Evolutionary conservation across 1,139 yeast species (phyloP).

Genomic region (Candida sp.): DNA sequence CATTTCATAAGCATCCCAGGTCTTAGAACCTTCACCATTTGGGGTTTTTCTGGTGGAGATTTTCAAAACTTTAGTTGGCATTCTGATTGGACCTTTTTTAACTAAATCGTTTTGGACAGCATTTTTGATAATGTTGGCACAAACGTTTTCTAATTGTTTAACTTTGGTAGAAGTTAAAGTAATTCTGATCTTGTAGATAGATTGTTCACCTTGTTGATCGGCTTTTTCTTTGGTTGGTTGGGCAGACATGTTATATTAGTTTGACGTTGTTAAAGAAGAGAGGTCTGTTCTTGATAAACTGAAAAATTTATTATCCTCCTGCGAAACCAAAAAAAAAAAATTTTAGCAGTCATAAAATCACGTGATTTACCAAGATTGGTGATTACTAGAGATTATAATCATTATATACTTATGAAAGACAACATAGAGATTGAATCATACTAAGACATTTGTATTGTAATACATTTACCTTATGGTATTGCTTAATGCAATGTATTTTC

Average conservation of each 20-base stretch:
- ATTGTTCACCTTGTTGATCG: slow-evolving; percentile 70
- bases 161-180: slow-evolving; percentile 99
- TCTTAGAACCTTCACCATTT: slow-evolving; percentile 99
- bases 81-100: slow-evolving; percentile 99
- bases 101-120: slow-evolving; percentile 80
- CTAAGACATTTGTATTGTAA: too few species aligned
- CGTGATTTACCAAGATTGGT: slow-evolving; percentile 1
- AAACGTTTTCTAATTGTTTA: slow-evolving; percentile 93
- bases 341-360: neutral
- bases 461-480: too few species aligned
- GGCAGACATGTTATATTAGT: slow-evolving; percentile 61
- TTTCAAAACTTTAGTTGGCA: slow-evolving; percentile 99
- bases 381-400: neutral
- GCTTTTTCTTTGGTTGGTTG: slow-evolving; percentile 75
- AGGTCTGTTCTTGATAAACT: slow-evolving; percentile 1
- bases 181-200: slow-evolving; percentile 97
- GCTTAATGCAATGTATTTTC: too few species aligned
- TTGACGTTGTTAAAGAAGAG: slow-evolving; percentile 38
- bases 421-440: too few species aligned
- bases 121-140: slow-evolving; percentile 84
- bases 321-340: neutral
- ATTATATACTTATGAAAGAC: too few species aligned
- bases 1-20: slow-evolving; percentile 99
- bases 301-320: slow-evolving; percentile 5
- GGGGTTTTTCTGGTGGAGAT: slow-evolving; percentile 99